Conservation (phyloP, 352 stramenopile genomes). For the Globisporangium nunn region DNA sequence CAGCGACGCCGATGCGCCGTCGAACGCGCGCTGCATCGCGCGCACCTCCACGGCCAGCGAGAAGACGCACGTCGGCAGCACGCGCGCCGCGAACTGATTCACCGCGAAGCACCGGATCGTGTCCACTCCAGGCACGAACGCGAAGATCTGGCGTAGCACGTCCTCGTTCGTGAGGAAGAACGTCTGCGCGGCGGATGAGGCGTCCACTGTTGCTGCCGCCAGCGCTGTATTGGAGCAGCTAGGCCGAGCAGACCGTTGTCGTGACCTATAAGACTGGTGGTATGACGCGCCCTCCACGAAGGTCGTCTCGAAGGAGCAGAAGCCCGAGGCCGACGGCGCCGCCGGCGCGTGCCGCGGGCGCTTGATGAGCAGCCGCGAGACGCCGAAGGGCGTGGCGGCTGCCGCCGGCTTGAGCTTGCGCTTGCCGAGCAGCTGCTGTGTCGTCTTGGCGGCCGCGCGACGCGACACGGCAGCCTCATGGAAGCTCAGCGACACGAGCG, state of each 20-base stretch:
- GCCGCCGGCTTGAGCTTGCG: conserved; percentile 20
- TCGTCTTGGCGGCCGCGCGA: conserved; percentile 16
- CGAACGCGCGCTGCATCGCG: conserved; percentile 27
- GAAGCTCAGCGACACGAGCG: conserved; percentile 82
- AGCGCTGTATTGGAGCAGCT: not conserved
- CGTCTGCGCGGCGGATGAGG: conserved; percentile 7
- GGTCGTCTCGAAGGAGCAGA: conserved; percentile 5
- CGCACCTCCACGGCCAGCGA: conserved; percentile 44
- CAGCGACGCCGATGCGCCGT: conserved; percentile 11
- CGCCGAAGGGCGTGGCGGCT: conserved; percentile 39
- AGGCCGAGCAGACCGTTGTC: conserved; percentile 1
- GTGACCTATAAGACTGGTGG: not conserved
- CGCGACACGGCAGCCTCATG: conserved; percentile 73
- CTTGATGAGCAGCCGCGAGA: conserved; percentile 58
- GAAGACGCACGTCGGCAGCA: conserved; percentile 44
- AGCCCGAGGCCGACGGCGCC: conserved; percentile 2
- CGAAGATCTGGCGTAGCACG: conserved; percentile 57
- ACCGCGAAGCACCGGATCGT: conserved; percentile 51
- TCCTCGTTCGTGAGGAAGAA: conserved; percentile 76
- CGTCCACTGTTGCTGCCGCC: not conserved
- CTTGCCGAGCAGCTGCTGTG: conserved; percentile 30
- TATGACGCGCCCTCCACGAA: conserved; percentile 17
- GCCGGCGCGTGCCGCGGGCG: conserved; percentile 23
- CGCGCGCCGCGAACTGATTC: conserved; percentile 54
- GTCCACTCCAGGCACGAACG: conserved; percentile 56